Evolutionary conservation across 768 basidiomycete species (phyloP).

Genomic region (Kwoniella sp.): DNA sequence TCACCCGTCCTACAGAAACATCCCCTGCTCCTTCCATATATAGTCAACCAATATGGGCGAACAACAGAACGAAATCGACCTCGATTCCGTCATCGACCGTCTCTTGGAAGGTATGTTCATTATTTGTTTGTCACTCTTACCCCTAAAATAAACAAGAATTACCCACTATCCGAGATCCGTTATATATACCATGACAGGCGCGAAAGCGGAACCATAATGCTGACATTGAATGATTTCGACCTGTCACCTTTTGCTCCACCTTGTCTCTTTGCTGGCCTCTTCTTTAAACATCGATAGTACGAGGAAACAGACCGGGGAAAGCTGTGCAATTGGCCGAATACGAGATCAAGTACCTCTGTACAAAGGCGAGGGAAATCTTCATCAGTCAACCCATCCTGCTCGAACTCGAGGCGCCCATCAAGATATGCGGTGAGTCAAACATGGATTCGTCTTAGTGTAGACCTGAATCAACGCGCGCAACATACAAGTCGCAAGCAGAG

Average conservation of each 20-base stretch:
- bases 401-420: conserved; percentile 98
- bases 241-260: background rate
- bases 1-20: too few species aligned
- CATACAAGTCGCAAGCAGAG: too few species aligned
- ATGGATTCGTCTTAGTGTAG: too few species aligned
- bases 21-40: conserved; percentile 9
- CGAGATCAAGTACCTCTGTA: conserved; percentile 99
- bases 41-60: conserved; percentile 45
- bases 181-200: too few species aligned
- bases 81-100: conserved; percentile 98
- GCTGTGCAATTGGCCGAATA: conserved; percentile 97
- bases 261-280: background rate
- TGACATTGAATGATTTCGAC: too few species aligned
- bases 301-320: conserved; percentile 97
- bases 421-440: conserved; percentile 86
- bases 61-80: conserved; percentile 79
- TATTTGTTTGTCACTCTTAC: background rate
- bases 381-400: conserved; percentile 97
- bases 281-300: conserved; percentile 62
- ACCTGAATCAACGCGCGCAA: too few species aligned
- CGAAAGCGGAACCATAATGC: too few species aligned
- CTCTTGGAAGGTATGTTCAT: conserved; percentile 83
- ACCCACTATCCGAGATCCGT: too few species aligned
- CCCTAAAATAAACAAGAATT: too few species aligned
- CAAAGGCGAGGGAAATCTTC: conserved; percentile 98